phyloP scores from a whole-genome alignment of 305 asterid species.

The Ruellia speciosa region DNA sequence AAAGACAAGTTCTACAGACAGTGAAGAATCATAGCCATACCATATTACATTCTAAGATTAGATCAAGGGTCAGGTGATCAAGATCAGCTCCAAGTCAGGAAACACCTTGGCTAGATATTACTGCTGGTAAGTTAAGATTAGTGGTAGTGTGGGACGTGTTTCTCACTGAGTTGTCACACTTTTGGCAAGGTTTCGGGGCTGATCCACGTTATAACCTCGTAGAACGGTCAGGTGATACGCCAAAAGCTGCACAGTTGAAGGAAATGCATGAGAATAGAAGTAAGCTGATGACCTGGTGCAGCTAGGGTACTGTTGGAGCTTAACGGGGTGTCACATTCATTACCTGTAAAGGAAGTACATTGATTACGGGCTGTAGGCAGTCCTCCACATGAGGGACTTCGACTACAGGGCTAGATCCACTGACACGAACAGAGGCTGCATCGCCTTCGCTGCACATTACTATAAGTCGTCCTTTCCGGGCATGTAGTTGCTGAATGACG shows the following conservation, averaged over 20 bases:
- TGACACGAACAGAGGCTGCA: constrained; percentile 59
- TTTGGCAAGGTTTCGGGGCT: constrained; percentile 96
- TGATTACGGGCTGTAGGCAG: constrained; percentile 90
- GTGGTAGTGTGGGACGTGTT: background rate
- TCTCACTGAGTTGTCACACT: constrained; percentile 88
- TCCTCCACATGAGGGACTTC: constrained; percentile 90
- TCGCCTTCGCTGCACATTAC: constrained; percentile 92
- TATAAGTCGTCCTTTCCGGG: constrained; percentile 86
- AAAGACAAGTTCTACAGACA: too few relatives aligned
- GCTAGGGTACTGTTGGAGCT: background rate
- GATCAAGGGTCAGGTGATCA: too few relatives aligned
- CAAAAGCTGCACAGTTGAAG: constrained; percentile 49
- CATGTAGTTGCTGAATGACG: constrained; percentile 94
- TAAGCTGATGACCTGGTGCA: too few relatives aligned
- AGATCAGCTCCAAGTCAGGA: background rate
- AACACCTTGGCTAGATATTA: background rate
- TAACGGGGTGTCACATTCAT: background rate
- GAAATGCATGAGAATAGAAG: background rate
- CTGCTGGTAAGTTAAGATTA: background rate
- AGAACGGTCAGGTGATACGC: constrained; percentile 91
- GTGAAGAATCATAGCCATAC: too few relatives aligned
- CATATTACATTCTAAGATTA: too few relatives aligned
- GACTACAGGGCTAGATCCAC: constrained; percentile 75
- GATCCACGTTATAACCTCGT: constrained; percentile 87
- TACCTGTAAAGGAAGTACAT: constrained; percentile 91